Evolutionary conservation across 148 eudicot species (phyloP), one percentile per base, ranked within the genome.

Genomic region (Oxyria digyna): DNA sequence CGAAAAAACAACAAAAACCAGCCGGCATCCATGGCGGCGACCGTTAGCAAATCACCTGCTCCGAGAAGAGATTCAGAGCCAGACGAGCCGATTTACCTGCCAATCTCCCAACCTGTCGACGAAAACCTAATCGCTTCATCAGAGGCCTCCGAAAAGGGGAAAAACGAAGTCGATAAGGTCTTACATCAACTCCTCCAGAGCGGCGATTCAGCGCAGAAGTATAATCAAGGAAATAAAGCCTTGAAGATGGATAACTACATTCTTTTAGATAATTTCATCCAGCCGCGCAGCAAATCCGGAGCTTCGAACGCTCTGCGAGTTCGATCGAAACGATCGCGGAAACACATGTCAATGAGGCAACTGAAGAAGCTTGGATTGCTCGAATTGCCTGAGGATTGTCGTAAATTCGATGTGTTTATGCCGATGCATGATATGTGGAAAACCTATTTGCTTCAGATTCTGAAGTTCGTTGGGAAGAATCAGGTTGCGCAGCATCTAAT

Each of bases 121-220:
- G 87, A 81, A 72, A 87, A 89, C 72, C 71, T 92, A 69, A 78
- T 81, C 49, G 32, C 78, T 31, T 24, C 73, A 71, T 41, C 64
- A 1, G 76, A 83, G 88, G 96, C 70, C 26, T 68, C 81, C 21
- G 67, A 73, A 54, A 74, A 72, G 67, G 78, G 76, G 38, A 77
- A 76, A 68, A 71, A 32, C 38, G 33, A 68, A 46, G 82, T 84
- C 29, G 80, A 81, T 77, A 72, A 73, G 45, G 71, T 93, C 69
- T 65, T 89, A 72, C 96, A 93, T 20, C 84, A 93, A 68, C 85
- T 89, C 74, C 81, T 86, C 49, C 87, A 79, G 62, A 83, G 76
- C 68, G 98, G 98, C 59, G 98, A 93, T 81, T 77, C 85, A 35
- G 95, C 95, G 67, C 86, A 86, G 76, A 92, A 92, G 71, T 89